Evolutionary conservation across 2,329 filamentous ascomycete species (phyloP).

Genomic region (Lecanicillium sp.): DNA sequence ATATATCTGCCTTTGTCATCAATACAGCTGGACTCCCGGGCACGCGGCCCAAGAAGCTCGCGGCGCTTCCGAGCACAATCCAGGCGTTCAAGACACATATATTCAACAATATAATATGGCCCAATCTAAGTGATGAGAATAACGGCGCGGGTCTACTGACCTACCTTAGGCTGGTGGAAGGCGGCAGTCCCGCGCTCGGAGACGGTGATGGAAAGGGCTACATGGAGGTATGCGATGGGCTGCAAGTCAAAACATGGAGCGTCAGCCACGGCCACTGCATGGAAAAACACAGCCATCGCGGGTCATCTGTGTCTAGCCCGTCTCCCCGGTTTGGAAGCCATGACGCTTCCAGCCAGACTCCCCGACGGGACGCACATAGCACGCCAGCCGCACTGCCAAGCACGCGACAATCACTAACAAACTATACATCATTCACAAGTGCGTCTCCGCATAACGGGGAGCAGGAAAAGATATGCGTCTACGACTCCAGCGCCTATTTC

Average conservation of each 20-base stretch:
- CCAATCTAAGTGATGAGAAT: constrained; percentile 92
- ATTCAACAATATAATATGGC: constrained; percentile 98
- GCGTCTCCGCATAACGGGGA: constrained; percentile 20
- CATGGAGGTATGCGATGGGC: constrained; percentile 76
- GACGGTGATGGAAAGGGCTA: constrained; percentile 76
- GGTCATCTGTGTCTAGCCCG: constrained; percentile 37
- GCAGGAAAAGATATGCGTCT: constrained; percentile 53
- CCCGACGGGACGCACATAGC: constrained; percentile 18
- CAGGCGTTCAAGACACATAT: constrained; percentile 87
- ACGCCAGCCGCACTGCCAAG: constrained; percentile 2
- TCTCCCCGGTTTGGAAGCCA: constrained; percentile 42
- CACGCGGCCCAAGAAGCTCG: constrained; percentile 74
- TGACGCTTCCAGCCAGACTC: constrained; percentile 30
- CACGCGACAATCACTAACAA: constrained; percentile 20
- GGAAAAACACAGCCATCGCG: constrained; percentile 60
- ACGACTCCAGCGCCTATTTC: constrained; percentile 90
- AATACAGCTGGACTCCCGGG: constrained; percentile 85
- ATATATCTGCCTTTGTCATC: constrained; percentile 83
- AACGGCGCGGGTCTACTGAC: constrained; percentile 88
- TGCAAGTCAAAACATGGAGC: constrained; percentile 81
- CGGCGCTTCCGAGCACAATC: constrained; percentile 82
- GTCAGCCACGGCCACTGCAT: constrained; percentile 89
- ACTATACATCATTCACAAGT: constrained; percentile 20
- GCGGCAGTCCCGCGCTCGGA: constrained; percentile 76
- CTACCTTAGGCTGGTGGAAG: constrained; percentile 80